phyloP scores from a whole-genome alignment of 2,329 filamentous ascomycete species.

The Cladophialophora exuberans region DNA sequence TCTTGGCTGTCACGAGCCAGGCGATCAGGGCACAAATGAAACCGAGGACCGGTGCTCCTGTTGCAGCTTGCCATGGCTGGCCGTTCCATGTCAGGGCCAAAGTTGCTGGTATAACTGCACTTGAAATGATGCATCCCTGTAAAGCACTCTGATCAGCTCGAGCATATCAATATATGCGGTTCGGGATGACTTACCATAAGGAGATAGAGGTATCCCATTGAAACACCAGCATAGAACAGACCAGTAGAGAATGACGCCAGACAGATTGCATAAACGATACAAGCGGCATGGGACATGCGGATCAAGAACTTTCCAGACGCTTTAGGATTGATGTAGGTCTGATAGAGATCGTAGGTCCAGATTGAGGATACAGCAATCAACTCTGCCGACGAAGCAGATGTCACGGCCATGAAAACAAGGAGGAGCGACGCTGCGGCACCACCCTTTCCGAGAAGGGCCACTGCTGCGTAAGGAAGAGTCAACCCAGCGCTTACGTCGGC shows the following conservation, averaged over 20 bases:
- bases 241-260: slow-evolving; percentile 81
- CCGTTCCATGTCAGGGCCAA: slow-evolving; percentile 79
- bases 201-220: slow-evolving; percentile 79
- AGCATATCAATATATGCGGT: background rate
- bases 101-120: slow-evolving; percentile 80
- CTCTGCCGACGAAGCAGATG: slow-evolving; percentile 79
- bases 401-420: slow-evolving; percentile 89
- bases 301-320: slow-evolving; percentile 78
- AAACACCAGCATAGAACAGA: slow-evolving; percentile 73
- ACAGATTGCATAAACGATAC: slow-evolving; percentile 72
- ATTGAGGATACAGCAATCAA: slow-evolving; percentile 87
- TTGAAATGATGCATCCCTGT: slow-evolving; percentile 79
- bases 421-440: slow-evolving; percentile 78
- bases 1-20: slow-evolving; percentile 77
- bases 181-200: slow-evolving; percentile 63
- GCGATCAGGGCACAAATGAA: slow-evolving; percentile 70
- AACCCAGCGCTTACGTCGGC: slow-evolving; percentile 80
- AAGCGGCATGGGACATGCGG: slow-evolving; percentile 75
- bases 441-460: slow-evolving; percentile 78
- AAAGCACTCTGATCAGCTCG: background rate
- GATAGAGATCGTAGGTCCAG: slow-evolving; percentile 85
- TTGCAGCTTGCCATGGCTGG: slow-evolving; percentile 76
- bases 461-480: slow-evolving; percentile 81
- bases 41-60: slow-evolving; percentile 70
- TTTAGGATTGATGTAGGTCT: slow-evolving; percentile 79